Evolutionary conservation across 1,139 yeast species (phyloP).

Genomic region (Suhomyces bribrorum): DNA sequence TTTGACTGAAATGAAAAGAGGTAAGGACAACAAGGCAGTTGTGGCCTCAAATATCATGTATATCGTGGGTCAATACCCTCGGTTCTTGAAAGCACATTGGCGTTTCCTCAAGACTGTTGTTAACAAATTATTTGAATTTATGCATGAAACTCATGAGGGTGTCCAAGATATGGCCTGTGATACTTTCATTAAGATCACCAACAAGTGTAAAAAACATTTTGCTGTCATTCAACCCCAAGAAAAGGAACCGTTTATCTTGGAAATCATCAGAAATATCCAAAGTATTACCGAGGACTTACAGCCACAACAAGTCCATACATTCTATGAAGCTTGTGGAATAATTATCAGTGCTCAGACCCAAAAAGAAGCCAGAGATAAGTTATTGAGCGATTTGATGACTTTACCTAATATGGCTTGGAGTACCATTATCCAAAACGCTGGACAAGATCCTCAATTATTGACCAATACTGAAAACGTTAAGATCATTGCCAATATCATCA

Average conservation of each 20-base stretch:
- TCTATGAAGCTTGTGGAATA: constrained; percentile 96
- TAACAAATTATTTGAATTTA: constrained; percentile 91
- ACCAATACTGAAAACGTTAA: constrained; percentile 86
- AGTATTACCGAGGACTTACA: constrained; percentile 87
- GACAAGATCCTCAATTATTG: constrained; percentile 80
- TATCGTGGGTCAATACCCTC: constrained; percentile 97
- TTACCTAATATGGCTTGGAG: constrained; percentile 95
- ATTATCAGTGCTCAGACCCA: constrained; percentile 82
- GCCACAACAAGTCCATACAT: constrained; percentile 97
- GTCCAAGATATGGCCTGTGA: constrained; percentile 99
- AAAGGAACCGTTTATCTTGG: constrained; percentile 89
- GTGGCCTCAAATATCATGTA: constrained; percentile 99
- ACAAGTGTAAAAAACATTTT: constrained; percentile 93
- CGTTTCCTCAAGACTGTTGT: constrained; percentile 94
- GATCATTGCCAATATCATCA: constrained; percentile 87
- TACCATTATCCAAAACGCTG: constrained; percentile 85
- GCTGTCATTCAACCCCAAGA: constrained; percentile 86
- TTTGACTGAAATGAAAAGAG: constrained; percentile 92
- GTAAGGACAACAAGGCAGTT: constrained; percentile 97
- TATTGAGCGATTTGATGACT: constrained; percentile 79
- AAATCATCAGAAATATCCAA: constrained; percentile 80
- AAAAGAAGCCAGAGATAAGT: constrained; percentile 64
- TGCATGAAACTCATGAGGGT: constrained; percentile 99
- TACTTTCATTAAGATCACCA: constrained; percentile 92
- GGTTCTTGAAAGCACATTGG: constrained; percentile 98